These are phyloP conservation scores for Gynostemma pentaphyllum DNA, from an alignment of 306 rosid genomes.

Conservation along the genomic window DNA sequence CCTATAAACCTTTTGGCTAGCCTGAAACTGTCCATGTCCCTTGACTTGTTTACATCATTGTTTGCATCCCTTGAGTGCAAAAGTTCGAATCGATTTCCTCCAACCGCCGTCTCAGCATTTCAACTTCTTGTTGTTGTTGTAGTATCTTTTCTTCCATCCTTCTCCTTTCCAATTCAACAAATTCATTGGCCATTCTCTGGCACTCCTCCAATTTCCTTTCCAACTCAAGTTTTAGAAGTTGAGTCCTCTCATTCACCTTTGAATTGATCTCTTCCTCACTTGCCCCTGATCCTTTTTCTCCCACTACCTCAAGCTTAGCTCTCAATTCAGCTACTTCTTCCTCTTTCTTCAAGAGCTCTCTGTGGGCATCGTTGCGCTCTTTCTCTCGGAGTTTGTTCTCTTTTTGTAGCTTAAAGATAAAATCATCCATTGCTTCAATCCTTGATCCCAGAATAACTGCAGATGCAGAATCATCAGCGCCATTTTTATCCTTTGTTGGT, in stretches of 20 bases:
- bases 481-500: conserved; percentile 49
- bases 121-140: conserved; percentile 91
- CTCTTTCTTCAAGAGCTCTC: conserved; percentile 68
- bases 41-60: conserved; percentile 21
- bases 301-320: conserved; percentile 40
- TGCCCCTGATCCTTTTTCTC: conserved; percentile 31
- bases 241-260: conserved; percentile 63
- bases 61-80: conserved; percentile 29
- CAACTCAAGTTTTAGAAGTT: conserved; percentile 52
- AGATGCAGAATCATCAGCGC: conserved; percentile 63
- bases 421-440: conserved; percentile 90
- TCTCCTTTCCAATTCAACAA: conserved; percentile 79
- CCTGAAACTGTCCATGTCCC: conserved; percentile 54
- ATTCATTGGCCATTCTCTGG: conserved; percentile 78
- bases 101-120: conserved; percentile 60
- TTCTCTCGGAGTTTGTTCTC: conserved; percentile 76
- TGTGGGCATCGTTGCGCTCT: conserved; percentile 75
- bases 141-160: conserved; percentile 86
- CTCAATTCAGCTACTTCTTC: conserved; percentile 65
- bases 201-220: conserved; percentile 87
- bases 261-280: conserved; percentile 73
- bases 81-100: conserved; percentile 79
- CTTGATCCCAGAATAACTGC: conserved; percentile 82
- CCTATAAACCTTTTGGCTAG: conserved; percentile 55
- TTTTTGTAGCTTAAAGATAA: conserved; percentile 75